Evolutionary conservation across 2,329 filamentous ascomycete genomes (phyloP).

Genomic region (Microsporum audouinii): DNA sequence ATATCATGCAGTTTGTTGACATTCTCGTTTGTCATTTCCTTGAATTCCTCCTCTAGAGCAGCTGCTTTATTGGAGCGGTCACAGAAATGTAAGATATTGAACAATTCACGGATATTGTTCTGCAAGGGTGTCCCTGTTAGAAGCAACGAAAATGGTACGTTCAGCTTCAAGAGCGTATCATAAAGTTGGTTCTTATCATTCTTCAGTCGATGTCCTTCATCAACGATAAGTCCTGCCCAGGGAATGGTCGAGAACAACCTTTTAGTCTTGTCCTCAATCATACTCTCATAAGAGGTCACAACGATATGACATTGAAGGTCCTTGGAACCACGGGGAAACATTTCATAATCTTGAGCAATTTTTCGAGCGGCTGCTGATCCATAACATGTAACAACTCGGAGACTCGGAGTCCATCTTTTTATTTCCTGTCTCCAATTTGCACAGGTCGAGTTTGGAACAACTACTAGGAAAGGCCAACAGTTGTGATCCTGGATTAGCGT

Average conservation of each 20-base stretch:
- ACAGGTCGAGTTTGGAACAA: constrained; percentile 89
- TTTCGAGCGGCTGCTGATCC: constrained; percentile 64
- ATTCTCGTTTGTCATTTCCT: constrained; percentile 70
- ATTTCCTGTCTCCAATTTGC: constrained; percentile 97
- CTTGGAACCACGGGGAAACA: constrained; percentile 54
- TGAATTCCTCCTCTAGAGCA: constrained; percentile 62
- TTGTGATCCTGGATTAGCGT: constrained; percentile 56
- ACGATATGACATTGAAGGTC: constrained; percentile 81
- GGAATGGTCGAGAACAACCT: constrained; percentile 57
- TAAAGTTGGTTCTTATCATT: constrained; percentile 83
- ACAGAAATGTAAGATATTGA: constrained; percentile 92
- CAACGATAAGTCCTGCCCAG: constrained; percentile 83
- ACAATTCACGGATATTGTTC: constrained; percentile 82
- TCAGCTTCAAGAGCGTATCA: constrained; percentile 57
- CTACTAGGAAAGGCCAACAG: constrained; percentile 85
- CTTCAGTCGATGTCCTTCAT: constrained; percentile 91
- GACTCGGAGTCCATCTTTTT: constrained; percentile 76
- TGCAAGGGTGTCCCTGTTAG: constrained; percentile 75
- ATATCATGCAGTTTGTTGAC: constrained; percentile 68
- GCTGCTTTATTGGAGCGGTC: constrained; percentile 61
- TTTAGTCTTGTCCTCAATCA: constrained; percentile 58
- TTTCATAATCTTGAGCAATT: constrained; percentile 69
- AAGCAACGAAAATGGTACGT: constrained; percentile 70
- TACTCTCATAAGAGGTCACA: constrained; percentile 88
- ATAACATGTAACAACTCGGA: constrained; percentile 88